phyloP scores from a whole-genome alignment of 331 rosid genomes.

The Saraca asoca region DNA sequence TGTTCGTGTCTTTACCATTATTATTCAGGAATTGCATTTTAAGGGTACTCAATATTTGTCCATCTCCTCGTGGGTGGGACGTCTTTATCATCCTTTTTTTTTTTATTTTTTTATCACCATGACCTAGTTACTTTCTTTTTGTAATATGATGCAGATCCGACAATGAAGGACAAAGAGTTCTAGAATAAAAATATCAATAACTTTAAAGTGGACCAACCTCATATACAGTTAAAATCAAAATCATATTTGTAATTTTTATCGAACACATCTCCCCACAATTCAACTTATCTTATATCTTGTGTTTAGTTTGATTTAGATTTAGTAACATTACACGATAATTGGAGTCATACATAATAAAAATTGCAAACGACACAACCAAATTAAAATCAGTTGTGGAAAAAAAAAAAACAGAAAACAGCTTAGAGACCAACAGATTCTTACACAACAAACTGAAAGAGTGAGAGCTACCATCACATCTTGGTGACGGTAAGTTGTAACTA shows the following conservation, averaged over 20 bases:
- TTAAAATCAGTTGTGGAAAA: no score
- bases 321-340: no score
- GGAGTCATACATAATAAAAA: no score
- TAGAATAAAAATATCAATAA: constrained; percentile 14
- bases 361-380: no score
- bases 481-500: not conserved
- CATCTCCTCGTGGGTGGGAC: constrained; percentile 32
- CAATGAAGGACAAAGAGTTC: constrained; percentile 9
- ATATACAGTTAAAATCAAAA: not conserved
- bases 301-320: no score
- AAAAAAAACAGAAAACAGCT: not conserved
- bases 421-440: constrained; percentile 12
- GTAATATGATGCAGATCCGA: constrained; percentile 29
- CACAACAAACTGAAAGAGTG: not conserved
- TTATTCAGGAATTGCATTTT: constrained; percentile 26
- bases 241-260: not conserved
- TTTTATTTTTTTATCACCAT: not conserved
- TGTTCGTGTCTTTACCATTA: constrained; percentile 1
- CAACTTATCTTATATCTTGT: no score
- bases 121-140: constrained; percentile 10
- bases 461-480: constrained; percentile 20
- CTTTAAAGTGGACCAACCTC: constrained; percentile 31
- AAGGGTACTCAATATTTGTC: constrained; percentile 25
- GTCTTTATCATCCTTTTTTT: constrained; percentile 43
- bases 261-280: no score